Evolutionary conservation across 2,329 filamentous ascomycete genomes (phyloP), one percentile per base, ranked within the genome.

Genomic region (Exophiala sp.): DNA sequence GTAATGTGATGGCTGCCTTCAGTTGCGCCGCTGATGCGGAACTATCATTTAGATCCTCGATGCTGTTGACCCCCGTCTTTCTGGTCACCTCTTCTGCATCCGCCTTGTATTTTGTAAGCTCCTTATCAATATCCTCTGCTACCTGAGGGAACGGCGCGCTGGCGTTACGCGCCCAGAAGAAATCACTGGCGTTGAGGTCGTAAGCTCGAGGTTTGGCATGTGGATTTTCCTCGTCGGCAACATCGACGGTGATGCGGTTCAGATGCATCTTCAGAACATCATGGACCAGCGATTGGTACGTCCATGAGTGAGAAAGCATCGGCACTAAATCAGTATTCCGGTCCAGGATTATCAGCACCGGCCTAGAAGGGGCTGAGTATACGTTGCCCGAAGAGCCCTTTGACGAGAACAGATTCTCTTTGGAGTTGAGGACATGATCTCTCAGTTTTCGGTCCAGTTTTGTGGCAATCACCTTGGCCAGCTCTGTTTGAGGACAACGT

Each of bases 221-320:
- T 0, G 85, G 82, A 57, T 88, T 84, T 32, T 76, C 76, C 56
- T 97, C 90, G 7, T 83, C 73, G 3, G 87, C 83, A 0, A 85
- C 82, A 64, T 95, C 88, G 38, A 98, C 86, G 1, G 88, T 96
- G 60, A 98, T 97, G 29, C 91, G 85, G 66, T 97, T 98, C 32
- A 96, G 78, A 63, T 86, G 81, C 81, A 88, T 87, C 44, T 82
- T 79, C 37, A 88, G 73, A 3, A 88, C 84, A 67, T 88, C 82
- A 57, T 83, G 86, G 13, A 95, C 86, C 9, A 95, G 73, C 6
- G 87, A 93, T 67, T 95, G 89, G 62, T 95, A 85, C 2, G 81
- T 89, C 86, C 86, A 90, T 1, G 90, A 96, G 69, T 98, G 93
- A 11, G 91, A 96, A n/a, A 98, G 78, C 93, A 98, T 97, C 2